These are phyloP conservation scores for Gossypium stocksii DNA, from an alignment of 345 rosid genomes.

Conservation along the genomic window DNA sequence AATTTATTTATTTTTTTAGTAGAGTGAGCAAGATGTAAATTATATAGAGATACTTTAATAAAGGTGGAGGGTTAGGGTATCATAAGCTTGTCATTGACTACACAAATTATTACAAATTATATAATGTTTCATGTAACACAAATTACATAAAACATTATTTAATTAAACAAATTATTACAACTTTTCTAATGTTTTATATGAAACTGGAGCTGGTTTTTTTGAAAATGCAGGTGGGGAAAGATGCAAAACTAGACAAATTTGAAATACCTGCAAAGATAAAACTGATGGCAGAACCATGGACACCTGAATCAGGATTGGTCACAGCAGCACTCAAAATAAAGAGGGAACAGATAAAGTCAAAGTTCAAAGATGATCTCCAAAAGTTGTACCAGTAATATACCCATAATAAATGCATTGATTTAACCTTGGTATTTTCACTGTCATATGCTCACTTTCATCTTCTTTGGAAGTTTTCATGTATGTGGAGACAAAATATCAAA, in stretches of 20 bases:
- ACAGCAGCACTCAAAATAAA: slow-evolving; percentile 72
- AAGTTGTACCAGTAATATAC: slow-evolving; percentile 41
- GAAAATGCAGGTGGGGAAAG: slow-evolving; percentile 54
- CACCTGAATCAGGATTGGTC: slow-evolving; percentile 73
- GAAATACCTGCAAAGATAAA: slow-evolving; percentile 76
- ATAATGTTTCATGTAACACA: too few relatives aligned
- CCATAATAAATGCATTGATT: neutral
- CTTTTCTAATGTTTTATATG: too few relatives aligned
- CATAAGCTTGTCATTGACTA: too few relatives aligned
- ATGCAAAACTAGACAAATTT: slow-evolving; percentile 62
- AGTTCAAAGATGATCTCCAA: slow-evolving; percentile 61
- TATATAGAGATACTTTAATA: too few relatives aligned
- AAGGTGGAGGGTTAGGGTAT: too few relatives aligned
- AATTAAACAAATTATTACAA: too few relatives aligned
- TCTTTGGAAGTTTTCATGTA: neutral
- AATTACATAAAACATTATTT: too few relatives aligned
- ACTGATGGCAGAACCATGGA: slow-evolving; percentile 72
- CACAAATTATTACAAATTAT: too few relatives aligned
- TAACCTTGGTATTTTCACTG: neutral
- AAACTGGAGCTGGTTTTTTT: neutral
- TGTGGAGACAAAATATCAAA: neutral
- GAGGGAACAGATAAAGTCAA: slow-evolving; percentile 65
- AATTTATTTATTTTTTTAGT: too few relatives aligned
- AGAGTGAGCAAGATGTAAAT: too few relatives aligned
- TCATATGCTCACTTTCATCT: neutral